Conservation (phyloP, 768 basidiomycete species). For the Tephrocybe sp. region DNA sequence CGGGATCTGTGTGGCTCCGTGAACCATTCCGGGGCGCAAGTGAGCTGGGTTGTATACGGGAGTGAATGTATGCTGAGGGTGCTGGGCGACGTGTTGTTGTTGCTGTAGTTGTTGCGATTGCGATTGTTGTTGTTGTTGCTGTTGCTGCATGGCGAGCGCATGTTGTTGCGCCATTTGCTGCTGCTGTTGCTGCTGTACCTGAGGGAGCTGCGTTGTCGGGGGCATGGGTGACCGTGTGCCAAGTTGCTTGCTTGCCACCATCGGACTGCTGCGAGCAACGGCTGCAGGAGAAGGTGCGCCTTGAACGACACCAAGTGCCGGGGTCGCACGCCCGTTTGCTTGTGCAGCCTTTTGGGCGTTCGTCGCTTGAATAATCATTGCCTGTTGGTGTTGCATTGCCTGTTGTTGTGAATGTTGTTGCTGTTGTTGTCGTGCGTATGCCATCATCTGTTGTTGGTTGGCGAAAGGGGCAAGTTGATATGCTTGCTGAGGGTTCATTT, state of each 20-base stretch:
- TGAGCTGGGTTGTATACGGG: slow-evolving; percentile 33
- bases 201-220: slow-evolving; percentile 23
- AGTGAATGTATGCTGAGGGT: slow-evolving; percentile 23
- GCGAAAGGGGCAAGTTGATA: not conserved
- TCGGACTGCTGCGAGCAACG: slow-evolving; percentile 32
- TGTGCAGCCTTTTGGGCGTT: slow-evolving; percentile 5
- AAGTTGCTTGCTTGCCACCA: slow-evolving; percentile 28
- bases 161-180: slow-evolving; percentile 10
- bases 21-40: slow-evolving; percentile 27
- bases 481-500: slow-evolving; percentile 4
- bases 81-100: slow-evolving; percentile 17
- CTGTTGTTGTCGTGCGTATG: slow-evolving; percentile 5
- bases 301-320: slow-evolving; percentile 11
- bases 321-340: slow-evolving; percentile 26
- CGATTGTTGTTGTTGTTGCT: slow-evolving; percentile 17
- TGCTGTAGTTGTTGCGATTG: slow-evolving; percentile 12
- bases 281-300: slow-evolving; percentile 15
- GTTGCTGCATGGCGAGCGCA: slow-evolving; percentile 9
- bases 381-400: not conserved
- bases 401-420: slow-evolving; percentile 3
- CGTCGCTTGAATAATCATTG: no score
- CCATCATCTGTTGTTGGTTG: not conserved
- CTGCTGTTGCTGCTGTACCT: slow-evolving; percentile 15
- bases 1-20: slow-evolving; percentile 21
- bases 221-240: slow-evolving; percentile 29